phyloP scores from a whole-genome alignment of 345 rosid genomes.

The Hirschfeldia incana region DNA sequence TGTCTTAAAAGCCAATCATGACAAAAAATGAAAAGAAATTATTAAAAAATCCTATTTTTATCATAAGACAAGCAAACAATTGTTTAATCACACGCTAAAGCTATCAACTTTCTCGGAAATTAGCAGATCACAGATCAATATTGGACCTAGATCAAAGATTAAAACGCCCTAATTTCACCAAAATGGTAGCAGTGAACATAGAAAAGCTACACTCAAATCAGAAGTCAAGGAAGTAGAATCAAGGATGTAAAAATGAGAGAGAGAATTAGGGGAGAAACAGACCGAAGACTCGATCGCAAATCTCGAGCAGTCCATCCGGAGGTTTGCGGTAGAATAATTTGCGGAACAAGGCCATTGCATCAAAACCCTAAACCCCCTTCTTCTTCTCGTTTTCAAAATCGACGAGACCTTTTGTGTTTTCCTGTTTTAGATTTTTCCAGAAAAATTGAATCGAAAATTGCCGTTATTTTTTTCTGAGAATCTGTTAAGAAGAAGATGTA shows the following conservation, averaged over 20 bases:
- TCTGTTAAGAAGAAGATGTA: slow-evolving; percentile 13
- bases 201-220: neutral
- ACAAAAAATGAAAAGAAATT: neutral
- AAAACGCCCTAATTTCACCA: neutral
- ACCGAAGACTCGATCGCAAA: slow-evolving; percentile 86
- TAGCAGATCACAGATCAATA: neutral
- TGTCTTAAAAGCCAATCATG: slow-evolving; percentile 2
- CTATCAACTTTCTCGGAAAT: neutral
- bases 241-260: neutral
- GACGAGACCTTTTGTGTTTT: neutral
- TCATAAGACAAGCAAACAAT: neutral
- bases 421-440: neutral
- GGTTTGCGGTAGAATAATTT: slow-evolving; percentile 83
- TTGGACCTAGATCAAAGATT: neutral
- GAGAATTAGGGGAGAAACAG: slow-evolving; percentile 18
- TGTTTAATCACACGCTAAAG: neutral
- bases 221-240: neutral
- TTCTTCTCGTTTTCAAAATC: neutral
- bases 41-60: neutral
- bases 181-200: neutral
- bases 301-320: slow-evolving; percentile 94
- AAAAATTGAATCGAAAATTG: neutral
- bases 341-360: slow-evolving; percentile 77
- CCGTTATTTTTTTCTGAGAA: neutral
- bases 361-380: slow-evolving; percentile 2